Percentiles rank a stretch among this genome's conserved stretches.
These are phyloP conservation scores for Saturnispora quitensis DNA, from an alignment of 805 yeast genomes.

Conservation along the genomic window DNA sequence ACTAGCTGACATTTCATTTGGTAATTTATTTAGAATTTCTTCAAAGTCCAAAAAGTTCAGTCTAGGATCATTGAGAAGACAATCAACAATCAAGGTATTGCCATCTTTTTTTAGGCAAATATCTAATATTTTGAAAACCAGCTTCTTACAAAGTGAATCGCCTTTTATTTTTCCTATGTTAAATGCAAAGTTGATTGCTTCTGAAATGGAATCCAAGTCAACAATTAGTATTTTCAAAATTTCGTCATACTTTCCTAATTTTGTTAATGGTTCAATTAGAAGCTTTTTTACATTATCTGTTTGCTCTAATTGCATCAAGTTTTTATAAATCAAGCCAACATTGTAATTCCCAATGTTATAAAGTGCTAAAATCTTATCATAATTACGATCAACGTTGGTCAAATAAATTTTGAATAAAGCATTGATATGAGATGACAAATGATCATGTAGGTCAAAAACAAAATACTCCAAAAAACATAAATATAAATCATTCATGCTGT, in stretches of 20 bases:
- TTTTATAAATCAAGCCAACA: slow-evolving; percentile 27
- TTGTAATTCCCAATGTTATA: slow-evolving; percentile 30
- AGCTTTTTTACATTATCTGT: slow-evolving; percentile 29
- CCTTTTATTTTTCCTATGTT: slow-evolving; percentile 29
- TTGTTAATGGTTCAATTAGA: slow-evolving; percentile 48
- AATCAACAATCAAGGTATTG: slow-evolving; percentile 23
- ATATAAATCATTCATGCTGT: slow-evolving; percentile 21
- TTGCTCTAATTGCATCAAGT: slow-evolving; percentile 14
- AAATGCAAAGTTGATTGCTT: slow-evolving; percentile 56
- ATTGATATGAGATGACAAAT: slow-evolving; percentile 32
- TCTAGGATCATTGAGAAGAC: slow-evolving; percentile 17
- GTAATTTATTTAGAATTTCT: slow-evolving; percentile 40
- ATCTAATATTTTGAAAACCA: slow-evolving; percentile 44
- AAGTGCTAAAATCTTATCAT: slow-evolving; percentile 29
- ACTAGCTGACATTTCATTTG: slow-evolving; percentile 37
- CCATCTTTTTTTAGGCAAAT: slow-evolving; percentile 22
- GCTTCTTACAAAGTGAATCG: slow-evolving; percentile 10
- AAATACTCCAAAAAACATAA: slow-evolving; percentile 45
- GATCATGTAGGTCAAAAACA: slow-evolving; percentile 32
- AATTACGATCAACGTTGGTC: slow-evolving; percentile 16
- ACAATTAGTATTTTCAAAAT: slow-evolving; percentile 54
- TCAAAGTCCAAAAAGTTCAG: slow-evolving; percentile 21
- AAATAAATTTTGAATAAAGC: slow-evolving; percentile 39
- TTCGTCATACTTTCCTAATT: slow-evolving; percentile 50
- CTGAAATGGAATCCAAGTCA: slow-evolving; percentile 44